Evolutionary conservation across 352 stramenopile genomes (phyloP).

Genomic region (Globisporangium cylindrosporum): DNA sequence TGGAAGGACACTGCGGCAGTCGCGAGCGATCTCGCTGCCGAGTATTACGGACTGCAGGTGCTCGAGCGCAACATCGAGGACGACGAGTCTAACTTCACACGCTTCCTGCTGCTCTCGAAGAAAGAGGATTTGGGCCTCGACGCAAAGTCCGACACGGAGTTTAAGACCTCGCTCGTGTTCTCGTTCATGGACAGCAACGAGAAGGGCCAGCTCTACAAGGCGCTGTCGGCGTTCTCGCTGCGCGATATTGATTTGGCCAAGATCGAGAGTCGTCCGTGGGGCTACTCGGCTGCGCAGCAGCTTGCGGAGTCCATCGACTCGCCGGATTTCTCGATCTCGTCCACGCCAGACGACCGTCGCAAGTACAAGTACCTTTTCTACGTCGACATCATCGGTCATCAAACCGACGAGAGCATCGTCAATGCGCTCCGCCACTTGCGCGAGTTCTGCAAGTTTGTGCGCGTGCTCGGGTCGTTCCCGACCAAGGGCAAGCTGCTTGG

Average conservation of each 20-base stretch:
- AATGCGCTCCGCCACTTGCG: conserved; percentile 78
- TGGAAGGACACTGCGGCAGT: conserved; percentile 90
- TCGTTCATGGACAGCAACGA: conserved; percentile 65
- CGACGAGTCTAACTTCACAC: conserved; percentile 92
- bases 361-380: conserved; percentile 86
- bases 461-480: conserved; percentile 82
- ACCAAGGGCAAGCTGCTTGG: conserved; percentile 63
- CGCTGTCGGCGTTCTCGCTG: conserved; percentile 57
- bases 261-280: conserved; percentile 70
- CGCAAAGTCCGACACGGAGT: conserved; percentile 33
- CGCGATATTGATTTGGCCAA: conserved; percentile 67
- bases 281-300: conserved; percentile 56
- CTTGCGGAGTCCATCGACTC: conserved; percentile 31
- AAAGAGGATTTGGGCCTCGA: conserved; percentile 35
- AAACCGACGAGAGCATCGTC: conserved; percentile 60
- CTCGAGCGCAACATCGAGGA: conserved; percentile 87
- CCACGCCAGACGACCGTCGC: conserved; percentile 26
- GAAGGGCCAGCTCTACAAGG: conserved; percentile 60
- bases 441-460: conserved; percentile 82
- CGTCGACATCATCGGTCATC: conserved; percentile 63
- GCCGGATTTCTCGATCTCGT: conserved; percentile 27
- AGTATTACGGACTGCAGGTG: conserved; percentile 92
- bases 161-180: conserved; percentile 77
- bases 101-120: conserved; percentile 89
- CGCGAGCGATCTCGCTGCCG: conserved; percentile 93